Percentiles rank a stretch among this genome's conserved stretches.
phyloP scores from a whole-genome alignment of 352 stramenopile species.

The Globisporangium lucens region DNA sequence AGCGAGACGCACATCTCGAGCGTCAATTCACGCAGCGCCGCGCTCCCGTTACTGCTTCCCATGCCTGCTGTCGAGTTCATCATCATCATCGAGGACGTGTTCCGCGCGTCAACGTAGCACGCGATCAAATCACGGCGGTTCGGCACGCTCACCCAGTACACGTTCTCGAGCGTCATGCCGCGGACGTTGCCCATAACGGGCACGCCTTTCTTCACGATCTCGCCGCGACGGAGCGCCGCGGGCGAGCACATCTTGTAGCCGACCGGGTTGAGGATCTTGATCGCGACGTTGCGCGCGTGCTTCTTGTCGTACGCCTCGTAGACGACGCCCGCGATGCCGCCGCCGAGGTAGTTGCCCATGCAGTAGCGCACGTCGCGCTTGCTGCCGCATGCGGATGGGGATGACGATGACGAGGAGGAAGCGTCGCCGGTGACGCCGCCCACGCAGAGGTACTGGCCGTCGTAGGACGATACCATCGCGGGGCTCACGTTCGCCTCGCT shows the following conservation, averaged over 20 bases:
- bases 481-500: conserved; percentile 80
- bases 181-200: conserved; percentile 47
- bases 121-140: conserved; percentile 59
- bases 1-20: conserved; percentile 87
- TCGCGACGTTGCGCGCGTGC: conserved; percentile 83
- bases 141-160: conserved; percentile 73
- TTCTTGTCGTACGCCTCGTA: conserved; percentile 88
- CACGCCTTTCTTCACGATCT: conserved; percentile 81
- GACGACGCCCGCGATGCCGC: conserved; percentile 90
- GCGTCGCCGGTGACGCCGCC: neutral
- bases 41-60: neutral
- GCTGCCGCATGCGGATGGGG: neutral
- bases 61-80: neutral
- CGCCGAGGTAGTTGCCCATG: conserved; percentile 92
- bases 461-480: conserved; percentile 69
- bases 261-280: conserved; percentile 97
- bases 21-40: conserved; percentile 59
- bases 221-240: conserved; percentile 67
- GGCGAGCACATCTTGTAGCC: conserved; percentile 90
- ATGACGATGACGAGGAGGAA: conserved; percentile 23
- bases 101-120: conserved; percentile 54
- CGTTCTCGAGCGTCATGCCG: conserved; percentile 71
- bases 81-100: neutral
- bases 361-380: conserved; percentile 43
- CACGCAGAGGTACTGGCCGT: conserved; percentile 76